These are phyloP conservation scores for Dryas integrifolia DNA, from an alignment of 331 rosid species.

Conservation along the genomic window DNA sequence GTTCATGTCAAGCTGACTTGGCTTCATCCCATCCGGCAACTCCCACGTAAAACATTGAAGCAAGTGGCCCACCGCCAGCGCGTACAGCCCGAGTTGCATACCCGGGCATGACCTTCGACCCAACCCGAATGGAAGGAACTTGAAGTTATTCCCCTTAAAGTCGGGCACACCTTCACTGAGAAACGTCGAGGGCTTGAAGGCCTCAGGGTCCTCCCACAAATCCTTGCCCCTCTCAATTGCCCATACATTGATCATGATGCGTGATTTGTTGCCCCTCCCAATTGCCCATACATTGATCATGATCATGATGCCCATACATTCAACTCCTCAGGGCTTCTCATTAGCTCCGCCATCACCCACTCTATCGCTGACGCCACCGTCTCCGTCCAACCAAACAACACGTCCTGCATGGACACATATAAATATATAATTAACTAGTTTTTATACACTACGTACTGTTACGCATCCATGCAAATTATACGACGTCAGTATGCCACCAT, in stretches of 20 bases:
- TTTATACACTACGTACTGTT: too few species aligned
- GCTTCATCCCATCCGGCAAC: conserved; percentile 81
- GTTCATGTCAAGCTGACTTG: conserved; percentile 66
- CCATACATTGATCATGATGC: conserved; percentile 81
- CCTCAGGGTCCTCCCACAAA: conserved; percentile 59
- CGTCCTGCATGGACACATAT: conserved; percentile 46
- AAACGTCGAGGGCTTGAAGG: conserved; percentile 61
- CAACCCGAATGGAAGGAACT: conserved; percentile 90
- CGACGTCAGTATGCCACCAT: too few species aligned
- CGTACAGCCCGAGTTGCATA: conserved; percentile 76
- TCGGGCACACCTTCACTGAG: conserved; percentile 47
- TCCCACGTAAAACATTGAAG: conserved; percentile 92
- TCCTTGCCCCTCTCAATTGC: conserved; percentile 68
- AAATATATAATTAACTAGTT: too few species aligned
- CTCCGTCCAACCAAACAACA: conserved; percentile 95
- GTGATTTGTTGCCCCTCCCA: conserved; percentile 35
- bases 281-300: too few species aligned
- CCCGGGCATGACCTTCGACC: conserved; percentile 98
- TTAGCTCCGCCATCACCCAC: conserved; percentile 79
- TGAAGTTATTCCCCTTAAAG: conserved; percentile 77
- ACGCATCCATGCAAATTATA: too few species aligned
- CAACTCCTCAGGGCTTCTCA: conserved; percentile 64
- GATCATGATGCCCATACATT: background rate
- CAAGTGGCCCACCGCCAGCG: conserved; percentile 67
- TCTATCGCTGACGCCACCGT: conserved; percentile 95